A percentile compares a stretch with the other conserved stretches of the same genome.
These are phyloP conservation scores for Rhodotorula toruloides DNA, from an alignment of 768 basidiomycete genomes.

Conservation along the genomic window DNA sequence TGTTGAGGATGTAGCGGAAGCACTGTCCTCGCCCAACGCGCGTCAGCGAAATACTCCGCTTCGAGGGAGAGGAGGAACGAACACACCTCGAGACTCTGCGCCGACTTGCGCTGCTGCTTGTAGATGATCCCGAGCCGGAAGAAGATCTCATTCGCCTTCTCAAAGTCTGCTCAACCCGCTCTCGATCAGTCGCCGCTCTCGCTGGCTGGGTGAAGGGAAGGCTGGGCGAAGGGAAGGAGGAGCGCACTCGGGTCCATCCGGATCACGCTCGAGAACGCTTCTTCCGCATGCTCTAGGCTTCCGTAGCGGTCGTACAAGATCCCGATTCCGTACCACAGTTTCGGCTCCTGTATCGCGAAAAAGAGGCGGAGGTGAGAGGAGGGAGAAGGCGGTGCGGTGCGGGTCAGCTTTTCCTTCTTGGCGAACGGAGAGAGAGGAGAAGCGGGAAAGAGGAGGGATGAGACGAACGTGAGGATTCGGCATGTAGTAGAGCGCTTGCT, in stretches of 20 bases:
- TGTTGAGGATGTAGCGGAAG: conserved; percentile 93
- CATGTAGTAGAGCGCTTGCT: conserved; percentile 91
- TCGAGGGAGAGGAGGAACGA: neutral
- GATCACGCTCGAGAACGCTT: conserved; percentile 92
- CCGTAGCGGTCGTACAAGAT: conserved; percentile 98
- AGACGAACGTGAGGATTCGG: conserved; percentile 79
- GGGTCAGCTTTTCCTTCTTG: neutral
- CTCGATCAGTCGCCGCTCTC: neutral
- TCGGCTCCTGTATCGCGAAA: conserved; percentile 65
- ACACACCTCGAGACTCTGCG: conserved; percentile 64
- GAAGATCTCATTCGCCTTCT: conserved; percentile 97
- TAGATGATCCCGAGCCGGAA: conserved; percentile 98
- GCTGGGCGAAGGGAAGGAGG: neutral
- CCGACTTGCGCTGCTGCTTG: conserved; percentile 95
- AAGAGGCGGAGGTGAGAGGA: conserved; percentile 13
- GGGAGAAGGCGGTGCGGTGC: no score
- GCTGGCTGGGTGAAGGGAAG: neutral
- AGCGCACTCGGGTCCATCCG: conserved; percentile 88
- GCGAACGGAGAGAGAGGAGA: neutral
- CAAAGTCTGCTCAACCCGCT: conserved; percentile 64
- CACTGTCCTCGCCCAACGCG: no score
- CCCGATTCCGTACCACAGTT: conserved; percentile 98
- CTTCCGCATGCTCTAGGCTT: conserved; percentile 96
- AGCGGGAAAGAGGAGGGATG: neutral
- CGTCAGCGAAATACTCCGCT: no score